phyloP scores from a whole-genome alignment of 352 stramenopile genomes.

The Pythium phragmitis region DNA sequence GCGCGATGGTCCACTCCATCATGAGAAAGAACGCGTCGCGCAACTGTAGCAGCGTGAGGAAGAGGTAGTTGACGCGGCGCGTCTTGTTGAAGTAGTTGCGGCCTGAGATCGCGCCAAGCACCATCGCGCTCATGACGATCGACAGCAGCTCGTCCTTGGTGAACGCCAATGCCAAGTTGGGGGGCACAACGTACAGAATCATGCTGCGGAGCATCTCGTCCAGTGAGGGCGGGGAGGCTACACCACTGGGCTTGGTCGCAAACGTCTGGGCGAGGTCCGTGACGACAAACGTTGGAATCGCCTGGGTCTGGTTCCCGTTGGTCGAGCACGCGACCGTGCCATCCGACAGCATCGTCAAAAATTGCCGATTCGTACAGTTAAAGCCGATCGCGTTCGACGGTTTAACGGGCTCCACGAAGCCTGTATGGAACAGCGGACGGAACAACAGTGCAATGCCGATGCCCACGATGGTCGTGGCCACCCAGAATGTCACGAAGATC shows the following conservation, averaged over 20 bases:
- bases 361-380: conserved; percentile 39
- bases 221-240: conserved; percentile 52
- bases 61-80: conserved; percentile 61
- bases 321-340: conserved; percentile 23
- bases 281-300: conserved; percentile 35
- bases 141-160: conserved; percentile 48
- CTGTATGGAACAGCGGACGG: conserved; percentile 41
- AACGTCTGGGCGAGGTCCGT: conserved; percentile 53
- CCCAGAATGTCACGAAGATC: conserved; percentile 60
- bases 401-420: conserved; percentile 7
- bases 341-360: conserved; percentile 17
- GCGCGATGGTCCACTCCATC: conserved; percentile 52
- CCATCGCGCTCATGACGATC: conserved; percentile 70
- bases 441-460: conserved; percentile 59
- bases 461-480: conserved; percentile 47
- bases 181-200: conserved; percentile 51
- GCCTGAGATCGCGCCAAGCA: conserved; percentile 55
- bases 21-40: conserved; percentile 72
- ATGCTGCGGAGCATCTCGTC: conserved; percentile 60
- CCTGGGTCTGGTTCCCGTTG: conserved; percentile 29
- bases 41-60: conserved; percentile 59
- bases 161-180: conserved; percentile 63
- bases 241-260: conserved; percentile 29
- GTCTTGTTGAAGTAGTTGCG: conserved; percentile 64
- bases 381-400: conserved; percentile 42